phyloP scores from a whole-genome alignment of 495 filamentous ascomycete genomes.

The Choiromyces venosus region DNA sequence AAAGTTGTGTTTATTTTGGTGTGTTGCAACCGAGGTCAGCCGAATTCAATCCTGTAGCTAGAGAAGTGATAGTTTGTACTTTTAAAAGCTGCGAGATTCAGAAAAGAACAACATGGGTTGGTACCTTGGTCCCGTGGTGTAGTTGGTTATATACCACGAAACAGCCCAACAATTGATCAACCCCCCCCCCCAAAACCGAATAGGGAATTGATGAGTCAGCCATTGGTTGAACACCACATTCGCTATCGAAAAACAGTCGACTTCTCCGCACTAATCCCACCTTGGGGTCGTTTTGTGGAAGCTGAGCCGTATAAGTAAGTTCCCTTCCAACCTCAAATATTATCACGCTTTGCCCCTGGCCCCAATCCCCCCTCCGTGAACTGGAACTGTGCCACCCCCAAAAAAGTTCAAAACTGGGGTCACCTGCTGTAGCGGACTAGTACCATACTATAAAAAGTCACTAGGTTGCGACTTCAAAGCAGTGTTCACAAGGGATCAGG shows the following conservation, averaged over 20 bases:
- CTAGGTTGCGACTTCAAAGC: not conserved
- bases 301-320: not conserved
- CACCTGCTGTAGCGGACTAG: not conserved
- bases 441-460: not conserved
- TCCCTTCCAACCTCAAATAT: not conserved
- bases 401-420: too few relatives aligned
- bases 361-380: too few relatives aligned
- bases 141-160: not conserved
- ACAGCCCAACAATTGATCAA: not conserved
- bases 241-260: not conserved
- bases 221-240: not conserved
- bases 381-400: too few relatives aligned
- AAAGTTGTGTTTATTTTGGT: too few relatives aligned
- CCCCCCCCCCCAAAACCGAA: not conserved
- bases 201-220: not conserved
- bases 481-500: not conserved
- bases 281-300: not conserved
- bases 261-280: not conserved
- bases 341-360: not conserved
- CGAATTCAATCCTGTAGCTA: too few relatives aligned
- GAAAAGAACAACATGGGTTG: too few relatives aligned
- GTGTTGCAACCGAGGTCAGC: too few relatives aligned
- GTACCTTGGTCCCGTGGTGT: too few relatives aligned
- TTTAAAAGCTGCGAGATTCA: too few relatives aligned
- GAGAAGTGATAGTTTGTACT: too few relatives aligned